Base-by-base conservation (phyloP, 495 filamentous ascomycete species). In the Daldinia caldariorum region DNA sequence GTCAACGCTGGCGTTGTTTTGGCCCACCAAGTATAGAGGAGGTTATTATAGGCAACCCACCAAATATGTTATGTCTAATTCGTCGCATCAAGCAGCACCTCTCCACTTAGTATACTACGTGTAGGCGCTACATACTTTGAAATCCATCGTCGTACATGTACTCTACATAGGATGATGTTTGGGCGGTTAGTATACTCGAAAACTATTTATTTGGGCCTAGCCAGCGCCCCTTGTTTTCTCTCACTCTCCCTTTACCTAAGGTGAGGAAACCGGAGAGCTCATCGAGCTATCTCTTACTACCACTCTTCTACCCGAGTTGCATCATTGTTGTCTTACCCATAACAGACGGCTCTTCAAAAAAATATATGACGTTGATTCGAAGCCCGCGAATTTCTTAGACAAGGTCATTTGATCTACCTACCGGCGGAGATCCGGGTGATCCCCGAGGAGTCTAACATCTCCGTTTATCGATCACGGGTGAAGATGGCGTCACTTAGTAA, bases 341-440 rank as follows among this genome's bases (percentile, higher is more conserved):
- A n/a, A n/a, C n/a, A 10, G 14, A 60, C 26, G 13, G 22, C 31
- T 39, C 29, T 31, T 32, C 29, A 9, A 49, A 9, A 49, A 49
- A 49, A 37, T 10, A 35, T 41, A 72, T 61, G 60, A 65, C 60
- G 57, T 61, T 57, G 43, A 13, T 47, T 50, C 45, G 57, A 51
- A 34, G 49, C 45, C 39, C 29, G 57, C 31, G n/a, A 8, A 43
- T 60, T 66, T 26, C 26, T 58, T 29, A 63, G 49, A 57, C 20
- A 20, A 41, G 69, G 60, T 59, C 55, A 29, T 54, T 54, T 56
- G 63, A 72, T 68, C 58, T 71, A 63, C 55, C 58, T 71, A 63
- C 55, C 63, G 39, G 54, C 47, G 53, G 51, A 51, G 58, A 57
- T 66, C 13, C 57, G 56, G 16, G 34, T 66, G 57, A 64, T 61